Percentiles rank a stretch among this genome's conserved stretches.
These are phyloP conservation scores for Aspergillus jensenii DNA, from an alignment of 2,329 filamentous ascomycete species.

Conservation along the genomic window DNA sequence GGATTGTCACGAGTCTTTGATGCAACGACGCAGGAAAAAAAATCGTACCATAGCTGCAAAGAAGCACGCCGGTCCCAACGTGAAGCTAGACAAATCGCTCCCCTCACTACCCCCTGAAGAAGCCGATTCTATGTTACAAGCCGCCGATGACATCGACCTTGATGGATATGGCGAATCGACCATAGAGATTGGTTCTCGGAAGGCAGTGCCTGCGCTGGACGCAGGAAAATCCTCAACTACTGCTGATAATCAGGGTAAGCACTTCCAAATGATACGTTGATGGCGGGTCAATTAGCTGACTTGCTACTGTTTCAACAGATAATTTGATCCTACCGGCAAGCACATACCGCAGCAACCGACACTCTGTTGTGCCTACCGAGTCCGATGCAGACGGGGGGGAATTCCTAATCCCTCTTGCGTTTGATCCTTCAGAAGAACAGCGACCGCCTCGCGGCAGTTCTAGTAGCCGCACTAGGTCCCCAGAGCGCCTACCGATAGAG, in stretches of 20 bases:
- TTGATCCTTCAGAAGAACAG: slow-evolving; percentile 66
- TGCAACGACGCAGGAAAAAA: slow-evolving; percentile 86
- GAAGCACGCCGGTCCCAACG: slow-evolving; percentile 44
- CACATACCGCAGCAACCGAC: slow-evolving; percentile 75
- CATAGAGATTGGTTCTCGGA: slow-evolving; percentile 26
- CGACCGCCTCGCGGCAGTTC: slow-evolving; percentile 52
- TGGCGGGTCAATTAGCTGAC: background rate
- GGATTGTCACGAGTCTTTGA: slow-evolving; percentile 95
- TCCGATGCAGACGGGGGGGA: slow-evolving; percentile 60
- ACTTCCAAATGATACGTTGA: background rate
- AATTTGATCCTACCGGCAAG: slow-evolving; percentile 70
- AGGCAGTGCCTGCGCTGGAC: slow-evolving; percentile 24
- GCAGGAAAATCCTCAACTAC: slow-evolving; percentile 24
- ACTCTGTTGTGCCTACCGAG: slow-evolving; percentile 64
- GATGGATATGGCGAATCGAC: slow-evolving; percentile 62
- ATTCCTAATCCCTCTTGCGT: slow-evolving; percentile 73
- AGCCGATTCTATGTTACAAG: slow-evolving; percentile 59
- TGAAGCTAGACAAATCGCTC: slow-evolving; percentile 85
- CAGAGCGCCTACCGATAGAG: slow-evolving; percentile 32
- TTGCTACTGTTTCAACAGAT: slow-evolving; percentile 37
- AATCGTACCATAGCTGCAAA: slow-evolving; percentile 61
- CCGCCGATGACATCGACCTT: slow-evolving; percentile 56
- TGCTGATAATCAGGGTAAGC: slow-evolving; percentile 32
- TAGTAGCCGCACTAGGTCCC: slow-evolving; percentile 30
- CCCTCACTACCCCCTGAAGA: slow-evolving; percentile 81